Conservation (phyloP, 140 eudicot species). For the Anethum foeniculum region DNA sequence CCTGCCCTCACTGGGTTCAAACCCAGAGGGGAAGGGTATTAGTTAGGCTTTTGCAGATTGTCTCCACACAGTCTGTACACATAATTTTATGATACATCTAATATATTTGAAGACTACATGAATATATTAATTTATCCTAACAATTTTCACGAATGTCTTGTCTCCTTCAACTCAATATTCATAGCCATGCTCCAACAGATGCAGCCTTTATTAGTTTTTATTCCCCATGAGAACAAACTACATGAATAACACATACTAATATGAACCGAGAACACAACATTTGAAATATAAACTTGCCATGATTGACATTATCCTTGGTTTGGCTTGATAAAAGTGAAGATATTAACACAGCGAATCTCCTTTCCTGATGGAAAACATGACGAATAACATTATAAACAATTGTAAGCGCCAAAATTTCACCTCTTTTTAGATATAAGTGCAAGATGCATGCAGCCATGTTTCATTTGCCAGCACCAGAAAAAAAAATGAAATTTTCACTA, state of each 20-base stretch:
- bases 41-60: not conserved
- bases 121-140: not conserved
- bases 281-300: conserved; percentile 39
- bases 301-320: conserved; percentile 85
- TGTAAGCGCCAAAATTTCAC: not conserved
- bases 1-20: not conserved
- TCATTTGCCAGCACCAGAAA: not conserved
- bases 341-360: conserved; percentile 78
- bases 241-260: not conserved
- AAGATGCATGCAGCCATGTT: not conserved
- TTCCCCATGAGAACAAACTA: not conserved
- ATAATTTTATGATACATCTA: not conserved
- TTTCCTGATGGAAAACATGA: conserved; percentile 35
- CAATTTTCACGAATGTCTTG: not conserved
- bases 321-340: conserved; percentile 94
- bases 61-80: not conserved
- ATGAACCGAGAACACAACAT: not conserved
- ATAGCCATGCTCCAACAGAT: not conserved
- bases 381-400: not conserved
- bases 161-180: not conserved
- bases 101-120: not conserved
- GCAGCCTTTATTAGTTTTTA: not conserved
- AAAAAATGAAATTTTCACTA: not conserved
- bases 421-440: not conserved
- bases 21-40: not conserved